Conservation (phyloP, 768 basidiomycete species). For the Hericium rajendrae region DNA sequence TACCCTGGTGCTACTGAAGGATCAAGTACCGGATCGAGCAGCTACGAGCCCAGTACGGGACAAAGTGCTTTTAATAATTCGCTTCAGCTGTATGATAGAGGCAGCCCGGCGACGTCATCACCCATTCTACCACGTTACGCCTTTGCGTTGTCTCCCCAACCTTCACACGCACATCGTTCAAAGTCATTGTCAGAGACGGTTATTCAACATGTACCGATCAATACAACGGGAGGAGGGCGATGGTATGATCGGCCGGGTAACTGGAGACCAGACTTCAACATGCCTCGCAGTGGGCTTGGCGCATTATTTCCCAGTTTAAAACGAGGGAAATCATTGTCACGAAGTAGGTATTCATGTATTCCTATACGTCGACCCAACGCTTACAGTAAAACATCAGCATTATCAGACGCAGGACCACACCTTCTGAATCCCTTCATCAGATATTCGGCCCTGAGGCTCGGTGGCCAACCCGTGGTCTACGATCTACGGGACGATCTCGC, state of each 20-base stretch:
- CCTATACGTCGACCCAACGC: neutral
- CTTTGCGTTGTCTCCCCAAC: constrained; percentile 3
- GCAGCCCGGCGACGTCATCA: neutral
- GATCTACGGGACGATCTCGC: constrained; percentile 39
- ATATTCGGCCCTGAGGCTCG: constrained; percentile 14
- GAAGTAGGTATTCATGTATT: constrained; percentile 3
- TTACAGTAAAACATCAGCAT: neutral
- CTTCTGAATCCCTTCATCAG: constrained; percentile 20
- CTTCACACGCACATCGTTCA: neutral
- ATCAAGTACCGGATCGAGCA: neutral
- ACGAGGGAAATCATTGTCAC: constrained; percentile 15
- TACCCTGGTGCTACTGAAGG: neutral
- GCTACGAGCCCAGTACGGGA: constrained; percentile 13
- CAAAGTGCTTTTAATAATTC: constrained; percentile 12
- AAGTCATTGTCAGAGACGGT: constrained; percentile 3
- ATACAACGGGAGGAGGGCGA: neutral
- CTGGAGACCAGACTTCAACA: constrained; percentile 25
- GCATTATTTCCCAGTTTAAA: constrained; percentile 14
- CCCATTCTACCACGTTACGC: constrained; percentile 7
- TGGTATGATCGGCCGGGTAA: constrained; percentile 12
- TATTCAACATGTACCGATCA: neutral
- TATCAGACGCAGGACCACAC: constrained; percentile 7
- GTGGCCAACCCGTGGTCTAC: constrained; percentile 31
- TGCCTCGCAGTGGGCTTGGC: constrained; percentile 16
- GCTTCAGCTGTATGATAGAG: neutral